phyloP scores from a whole-genome alignment of 2,329 filamentous ascomycete genomes.

The Pezicula rhizophila region DNA sequence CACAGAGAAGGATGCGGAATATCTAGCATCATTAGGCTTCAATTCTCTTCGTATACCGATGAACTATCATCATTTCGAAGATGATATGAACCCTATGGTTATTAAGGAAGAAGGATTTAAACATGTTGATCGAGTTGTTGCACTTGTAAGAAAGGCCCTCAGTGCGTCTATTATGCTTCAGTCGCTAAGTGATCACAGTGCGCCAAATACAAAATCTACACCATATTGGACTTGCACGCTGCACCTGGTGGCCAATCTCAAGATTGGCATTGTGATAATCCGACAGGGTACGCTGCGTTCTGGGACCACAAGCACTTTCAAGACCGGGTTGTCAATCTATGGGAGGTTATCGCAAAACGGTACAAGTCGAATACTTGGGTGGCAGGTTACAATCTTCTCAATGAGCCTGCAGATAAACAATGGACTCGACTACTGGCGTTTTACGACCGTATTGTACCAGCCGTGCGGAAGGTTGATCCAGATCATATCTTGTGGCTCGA shows the following conservation, averaged over 20 bases:
- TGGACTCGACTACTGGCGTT: slow-evolving; percentile 38
- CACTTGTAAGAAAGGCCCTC: slow-evolving; percentile 26
- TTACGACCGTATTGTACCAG: slow-evolving; percentile 39
- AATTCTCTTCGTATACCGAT: slow-evolving; percentile 53
- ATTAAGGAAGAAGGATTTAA: slow-evolving; percentile 39
- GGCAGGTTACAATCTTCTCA: slow-evolving; percentile 45
- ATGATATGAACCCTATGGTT: slow-evolving; percentile 39
- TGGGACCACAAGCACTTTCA: slow-evolving; percentile 46
- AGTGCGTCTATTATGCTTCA: not conserved
- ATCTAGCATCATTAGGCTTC: slow-evolving; percentile 45
- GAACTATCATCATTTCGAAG: slow-evolving; percentile 45
- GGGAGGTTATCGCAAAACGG: slow-evolving; percentile 38
- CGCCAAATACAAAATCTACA: slow-evolving; percentile 41
- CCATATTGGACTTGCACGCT: slow-evolving; percentile 42
- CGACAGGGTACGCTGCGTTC: slow-evolving; percentile 38
- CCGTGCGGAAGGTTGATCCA: slow-evolving; percentile 37
- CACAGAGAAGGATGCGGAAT: slow-evolving; percentile 47
- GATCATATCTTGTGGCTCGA: slow-evolving; percentile 39
- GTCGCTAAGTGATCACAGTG: slow-evolving; percentile 1
- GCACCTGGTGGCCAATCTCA: slow-evolving; percentile 42
- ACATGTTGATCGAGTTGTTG: slow-evolving; percentile 38
- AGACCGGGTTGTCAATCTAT: slow-evolving; percentile 41
- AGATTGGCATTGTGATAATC: slow-evolving; percentile 45
- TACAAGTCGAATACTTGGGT: slow-evolving; percentile 39
- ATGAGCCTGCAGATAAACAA: slow-evolving; percentile 42